Percentiles rank a stretch among this genome's conserved stretches.
Evolutionary conservation across 495 filamentous ascomycete genomes (phyloP).

Genomic region (Trichodelitschia bisporula): DNA sequence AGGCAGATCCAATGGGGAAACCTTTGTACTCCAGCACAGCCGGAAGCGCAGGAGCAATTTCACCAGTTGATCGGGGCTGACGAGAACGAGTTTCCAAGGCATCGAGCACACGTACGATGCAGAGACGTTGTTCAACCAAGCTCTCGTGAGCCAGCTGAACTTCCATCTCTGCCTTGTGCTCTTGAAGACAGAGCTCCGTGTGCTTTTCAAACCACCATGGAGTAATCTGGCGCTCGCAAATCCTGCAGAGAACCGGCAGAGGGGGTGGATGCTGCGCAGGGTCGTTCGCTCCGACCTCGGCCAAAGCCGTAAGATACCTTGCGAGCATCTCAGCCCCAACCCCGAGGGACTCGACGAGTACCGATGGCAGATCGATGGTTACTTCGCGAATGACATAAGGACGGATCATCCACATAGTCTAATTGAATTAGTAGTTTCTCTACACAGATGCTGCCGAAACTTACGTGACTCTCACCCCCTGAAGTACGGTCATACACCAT

Average conservation of each 20-base stretch:
- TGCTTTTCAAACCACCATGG: slow-evolving; percentile 99
- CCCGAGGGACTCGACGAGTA: slow-evolving; percentile 85
- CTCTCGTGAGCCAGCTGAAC: slow-evolving; percentile 87
- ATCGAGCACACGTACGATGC: slow-evolving; percentile 90
- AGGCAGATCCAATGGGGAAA: slow-evolving; percentile 56
- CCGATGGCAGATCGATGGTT: slow-evolving; percentile 71
- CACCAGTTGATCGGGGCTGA: slow-evolving; percentile 29
- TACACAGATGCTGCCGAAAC: slow-evolving; percentile 13
- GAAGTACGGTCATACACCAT: slow-evolving; percentile 85
- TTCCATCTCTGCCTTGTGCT: slow-evolving; percentile 91
- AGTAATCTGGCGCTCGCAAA: slow-evolving; percentile 93
- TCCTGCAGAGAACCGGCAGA: slow-evolving; percentile 74
- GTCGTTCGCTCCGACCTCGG: slow-evolving; percentile 66
- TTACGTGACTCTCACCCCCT: slow-evolving; percentile 71
- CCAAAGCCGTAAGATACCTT: slow-evolving; percentile 69
- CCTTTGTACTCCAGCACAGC: slow-evolving; percentile 84
- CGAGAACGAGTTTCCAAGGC: slow-evolving; percentile 64
- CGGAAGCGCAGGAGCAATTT: slow-evolving; percentile 23
- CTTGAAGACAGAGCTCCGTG: slow-evolving; percentile 83
- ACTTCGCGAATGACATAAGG: slow-evolving; percentile 78
- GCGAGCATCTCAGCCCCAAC: slow-evolving; percentile 88
- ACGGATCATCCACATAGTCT: slow-evolving; percentile 99
- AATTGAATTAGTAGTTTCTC: too few species aligned
- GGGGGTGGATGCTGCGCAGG: slow-evolving; percentile 66
- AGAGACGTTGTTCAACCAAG: slow-evolving; percentile 76